Conservation (phyloP, 2,329 filamentous ascomycete species). For the Ophiostoma ips region DNA sequence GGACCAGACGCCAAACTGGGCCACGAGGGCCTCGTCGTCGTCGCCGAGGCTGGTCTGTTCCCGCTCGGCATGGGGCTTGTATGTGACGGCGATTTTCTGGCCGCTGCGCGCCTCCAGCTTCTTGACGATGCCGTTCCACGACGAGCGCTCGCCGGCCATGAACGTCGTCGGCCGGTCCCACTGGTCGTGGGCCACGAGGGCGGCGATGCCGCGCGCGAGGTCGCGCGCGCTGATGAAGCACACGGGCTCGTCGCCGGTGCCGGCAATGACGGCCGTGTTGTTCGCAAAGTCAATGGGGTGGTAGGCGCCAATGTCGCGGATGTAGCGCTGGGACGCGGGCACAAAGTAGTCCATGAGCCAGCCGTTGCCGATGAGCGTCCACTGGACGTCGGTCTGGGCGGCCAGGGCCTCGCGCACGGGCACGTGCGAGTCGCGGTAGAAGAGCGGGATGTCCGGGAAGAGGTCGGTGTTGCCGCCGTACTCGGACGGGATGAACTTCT, state of each 20-base stretch:
- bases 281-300: neutral
- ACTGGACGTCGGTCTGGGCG: slow-evolving; percentile 3
- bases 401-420: slow-evolving; percentile 4
- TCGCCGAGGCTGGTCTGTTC: neutral
- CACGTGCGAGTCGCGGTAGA: neutral
- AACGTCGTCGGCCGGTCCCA: slow-evolving; percentile 2
- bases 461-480: slow-evolving; percentile 3
- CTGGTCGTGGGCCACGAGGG: neutral
- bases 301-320: slow-evolving; percentile 2
- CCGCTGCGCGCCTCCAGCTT: neutral
- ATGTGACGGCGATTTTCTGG: neutral
- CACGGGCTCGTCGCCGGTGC: slow-evolving; percentile 3
- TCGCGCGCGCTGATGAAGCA: slow-evolving; percentile 5
- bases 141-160: slow-evolving; percentile 1
- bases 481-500: slow-evolving; percentile 3
- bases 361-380: slow-evolving; percentile 4
- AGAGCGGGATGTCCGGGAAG: neutral
- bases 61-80: neutral
- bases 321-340: slow-evolving; percentile 2
- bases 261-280: neutral
- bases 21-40: neutral
- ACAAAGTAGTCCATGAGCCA: slow-evolving; percentile 9
- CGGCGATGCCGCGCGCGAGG: neutral
- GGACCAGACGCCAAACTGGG: slow-evolving; percentile 3
- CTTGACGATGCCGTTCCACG: slow-evolving; percentile 3